Evolutionary conservation across 306 rosid species (phyloP), one percentile per base, ranked within the genome.

Genomic region (Gastrolobium bilobum): DNA sequence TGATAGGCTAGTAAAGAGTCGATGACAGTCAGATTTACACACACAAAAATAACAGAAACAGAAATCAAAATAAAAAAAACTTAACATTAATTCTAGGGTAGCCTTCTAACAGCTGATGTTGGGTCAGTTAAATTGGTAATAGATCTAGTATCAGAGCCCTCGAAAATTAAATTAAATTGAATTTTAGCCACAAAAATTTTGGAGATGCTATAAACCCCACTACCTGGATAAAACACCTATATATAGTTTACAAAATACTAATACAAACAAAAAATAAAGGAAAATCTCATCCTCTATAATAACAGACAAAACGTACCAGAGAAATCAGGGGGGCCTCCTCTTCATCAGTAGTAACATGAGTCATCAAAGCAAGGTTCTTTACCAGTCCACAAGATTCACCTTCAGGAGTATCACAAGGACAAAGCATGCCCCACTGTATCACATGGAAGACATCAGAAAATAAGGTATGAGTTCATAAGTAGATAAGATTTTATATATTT

Each of bases 341-440:
- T 74, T 92, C 97, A 87, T 94, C 97, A 37, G 97, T 94, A 37
- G 99, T 94, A 62, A 94, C 99, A 78, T 94, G 99, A 78, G 99
- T 90, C 99, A 94, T 92, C 83, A 94, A 79, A 71, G 99, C 97
- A 88, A 92, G 84, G 78, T 92, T 92, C 88, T 94, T 94, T 29
- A 94, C 97, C 40, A 94, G 92, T 78, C 99, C 99, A 86, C 97
- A 92, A 59, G 91, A 79, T 84, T 92, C 99, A 44, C 99, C 99
- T 84, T 94, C 99, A 43, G 99, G 99, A 80, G 99, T 94, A 83
- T 94, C 99, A 63, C 99, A 94, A 15, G 99, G 99, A 83, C 99
- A 94, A 75, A 92, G 99, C 99, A 94, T 94, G 61, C 99, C 99
- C 99, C 99, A 94, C 97, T 94, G 47, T 73, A 79, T 68, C 68